phyloP scores from a whole-genome alignment of 2,329 filamentous ascomycete species.

The Tolypocladium tropicale region DNA sequence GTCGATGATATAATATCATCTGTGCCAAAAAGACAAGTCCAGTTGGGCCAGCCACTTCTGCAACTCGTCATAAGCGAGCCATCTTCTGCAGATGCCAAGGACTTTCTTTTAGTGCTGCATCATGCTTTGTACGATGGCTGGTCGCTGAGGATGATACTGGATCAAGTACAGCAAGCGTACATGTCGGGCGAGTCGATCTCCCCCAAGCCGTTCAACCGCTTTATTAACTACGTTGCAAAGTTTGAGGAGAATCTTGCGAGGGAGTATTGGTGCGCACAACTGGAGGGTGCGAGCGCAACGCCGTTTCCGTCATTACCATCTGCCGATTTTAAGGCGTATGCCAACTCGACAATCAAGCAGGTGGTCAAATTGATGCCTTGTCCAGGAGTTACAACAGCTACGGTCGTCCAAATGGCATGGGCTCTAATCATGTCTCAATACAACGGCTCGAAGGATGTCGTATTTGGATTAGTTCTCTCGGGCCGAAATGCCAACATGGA shows the following conservation, averaged over 20 bases:
- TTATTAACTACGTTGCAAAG: neutral
- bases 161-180: constrained; percentile 29
- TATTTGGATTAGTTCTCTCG: constrained; percentile 1
- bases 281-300: neutral
- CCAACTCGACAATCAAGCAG: neutral
- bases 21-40: constrained; percentile 14
- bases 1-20: neutral
- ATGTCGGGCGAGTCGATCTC: constrained; percentile 13
- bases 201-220: neutral
- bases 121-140: constrained; percentile 44
- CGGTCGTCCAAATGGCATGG: neutral
- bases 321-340: neutral
- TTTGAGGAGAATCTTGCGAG: neutral
- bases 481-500: constrained; percentile 1
- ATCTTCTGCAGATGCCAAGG: neutral
- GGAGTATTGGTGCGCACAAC: neutral
- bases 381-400: neutral
- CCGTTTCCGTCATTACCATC: neutral
- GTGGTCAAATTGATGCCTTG: neutral
- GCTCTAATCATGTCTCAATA: neutral
- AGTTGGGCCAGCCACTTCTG: constrained; percentile 29
- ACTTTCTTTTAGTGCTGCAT: constrained; percentile 30
- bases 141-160: constrained; percentile 35
- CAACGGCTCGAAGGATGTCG: neutral
- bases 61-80: constrained; percentile 24